phyloP scores from a whole-genome alignment of 78 protist species.

The Mastigamoeba balamuthi region DNA sequence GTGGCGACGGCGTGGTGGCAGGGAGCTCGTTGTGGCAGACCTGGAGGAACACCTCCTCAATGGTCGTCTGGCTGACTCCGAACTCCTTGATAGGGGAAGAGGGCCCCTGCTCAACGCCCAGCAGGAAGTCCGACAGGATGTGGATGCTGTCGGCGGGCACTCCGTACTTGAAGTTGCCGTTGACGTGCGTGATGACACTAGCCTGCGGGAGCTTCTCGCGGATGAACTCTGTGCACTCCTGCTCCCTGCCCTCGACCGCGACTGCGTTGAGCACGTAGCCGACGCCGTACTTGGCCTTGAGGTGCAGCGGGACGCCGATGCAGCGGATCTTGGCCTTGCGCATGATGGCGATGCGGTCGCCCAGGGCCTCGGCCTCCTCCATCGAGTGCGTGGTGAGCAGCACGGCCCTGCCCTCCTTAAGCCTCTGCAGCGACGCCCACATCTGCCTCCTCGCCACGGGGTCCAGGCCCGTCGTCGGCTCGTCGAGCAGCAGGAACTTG shows the following conservation, averaged over 20 bases:
- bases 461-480: background rate
- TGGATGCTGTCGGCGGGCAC: constrained; percentile 7
- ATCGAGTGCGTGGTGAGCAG: constrained; percentile 79
- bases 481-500: too few species aligned
- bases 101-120: background rate
- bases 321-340: constrained; percentile 41
- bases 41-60: constrained; percentile 32
- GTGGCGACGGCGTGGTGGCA: too few species aligned
- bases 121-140: constrained; percentile 5
- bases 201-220: constrained; percentile 8
- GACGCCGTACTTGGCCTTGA: constrained; percentile 66
- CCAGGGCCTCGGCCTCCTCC: constrained; percentile 81
- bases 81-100: constrained; percentile 8
- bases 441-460: constrained; percentile 3
- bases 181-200: background rate
- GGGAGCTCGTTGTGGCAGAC: too few species aligned
- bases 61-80: constrained; percentile 4
- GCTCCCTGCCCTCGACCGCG: background rate
- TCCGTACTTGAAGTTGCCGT: constrained; percentile 10
- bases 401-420: constrained; percentile 21
- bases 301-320: constrained; percentile 55
- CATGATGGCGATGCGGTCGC: constrained; percentile 84
- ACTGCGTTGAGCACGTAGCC: constrained; percentile 67
- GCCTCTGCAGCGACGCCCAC: constrained; percentile 23
- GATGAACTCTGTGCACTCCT: background rate